Percentiles rank a stretch among this genome's conserved stretches.
phyloP scores from a whole-genome alignment of 116 monocot species.

The Dioscorea cayenensis region DNA sequence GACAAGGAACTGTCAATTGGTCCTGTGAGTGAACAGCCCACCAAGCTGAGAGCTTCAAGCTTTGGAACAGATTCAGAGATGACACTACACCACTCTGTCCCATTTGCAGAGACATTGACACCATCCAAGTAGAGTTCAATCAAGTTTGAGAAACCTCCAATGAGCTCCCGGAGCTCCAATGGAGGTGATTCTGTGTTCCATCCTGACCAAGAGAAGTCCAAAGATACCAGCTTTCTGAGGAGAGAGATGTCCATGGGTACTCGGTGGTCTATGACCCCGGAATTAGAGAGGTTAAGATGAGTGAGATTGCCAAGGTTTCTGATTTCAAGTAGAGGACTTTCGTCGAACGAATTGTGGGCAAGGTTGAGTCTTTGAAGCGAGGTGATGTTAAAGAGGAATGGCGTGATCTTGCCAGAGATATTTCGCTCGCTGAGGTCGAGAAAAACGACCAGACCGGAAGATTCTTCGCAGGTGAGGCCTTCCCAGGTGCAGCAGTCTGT shows the following conservation, averaged over 20 bases:
- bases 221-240: slow-evolving; percentile 25
- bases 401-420: slow-evolving; percentile 4
- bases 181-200: background rate
- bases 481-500: slow-evolving; percentile 22
- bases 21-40: too few relatives aligned
- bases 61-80: too few relatives aligned
- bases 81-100: too few relatives aligned
- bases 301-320: slow-evolving; percentile 7
- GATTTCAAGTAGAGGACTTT: background rate
- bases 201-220: background rate
- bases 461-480: slow-evolving; percentile 11
- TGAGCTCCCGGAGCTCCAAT: background rate
- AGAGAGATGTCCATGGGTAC: slow-evolving; percentile 25
- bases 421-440: slow-evolving; percentile 10
- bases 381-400: slow-evolving; percentile 14
- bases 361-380: slow-evolving; percentile 20
- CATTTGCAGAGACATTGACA: too few relatives aligned
- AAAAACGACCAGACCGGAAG: slow-evolving; percentile 4
- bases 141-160: too few relatives aligned
- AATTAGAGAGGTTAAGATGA: slow-evolving; percentile 37
- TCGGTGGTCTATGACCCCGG: slow-evolving; percentile 27
- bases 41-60: too few relatives aligned
- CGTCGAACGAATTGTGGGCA: slow-evolving; percentile 12
- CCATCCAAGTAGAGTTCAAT: too few relatives aligned
- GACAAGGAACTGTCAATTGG: too few relatives aligned